A percentile compares a stretch with the other conserved stretches of the same genome.
These are phyloP conservation scores for Monilinia laxa DNA, from an alignment of 2,329 filamentous ascomycete genomes.

Conservation along the genomic window DNA sequence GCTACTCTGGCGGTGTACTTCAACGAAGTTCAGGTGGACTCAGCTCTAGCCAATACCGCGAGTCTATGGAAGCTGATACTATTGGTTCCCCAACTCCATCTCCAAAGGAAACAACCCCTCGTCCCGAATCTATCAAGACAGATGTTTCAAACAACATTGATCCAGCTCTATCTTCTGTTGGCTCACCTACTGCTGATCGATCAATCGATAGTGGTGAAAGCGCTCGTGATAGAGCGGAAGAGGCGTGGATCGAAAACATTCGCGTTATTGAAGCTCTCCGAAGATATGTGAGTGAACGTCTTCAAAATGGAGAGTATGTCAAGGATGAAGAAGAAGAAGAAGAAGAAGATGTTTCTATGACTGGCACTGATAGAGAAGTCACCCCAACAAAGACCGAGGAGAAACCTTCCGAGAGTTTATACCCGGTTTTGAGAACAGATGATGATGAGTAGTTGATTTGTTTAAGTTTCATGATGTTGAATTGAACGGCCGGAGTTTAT, in stretches of 20 bases:
- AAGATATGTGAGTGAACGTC: slow-evolving; percentile 55
- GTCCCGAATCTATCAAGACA: slow-evolving; percentile 45
- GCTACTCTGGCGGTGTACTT: slow-evolving; percentile 66
- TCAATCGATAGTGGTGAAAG: slow-evolving; percentile 52
- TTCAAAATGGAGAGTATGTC: slow-evolving; percentile 57
- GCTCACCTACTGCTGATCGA: slow-evolving; percentile 57
- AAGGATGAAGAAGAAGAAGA: slow-evolving; percentile 32
- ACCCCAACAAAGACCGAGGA: slow-evolving; percentile 11
- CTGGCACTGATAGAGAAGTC: slow-evolving; percentile 25
- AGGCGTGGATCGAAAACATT: slow-evolving; percentile 65
- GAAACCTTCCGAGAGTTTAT: slow-evolving; percentile 29
- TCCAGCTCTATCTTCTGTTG: slow-evolving; percentile 42
- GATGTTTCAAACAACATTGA: slow-evolving; percentile 38
- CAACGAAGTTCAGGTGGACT: slow-evolving; percentile 52
- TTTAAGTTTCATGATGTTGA: not conserved
- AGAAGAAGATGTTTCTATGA: slow-evolving; percentile 33
- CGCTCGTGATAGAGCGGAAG: slow-evolving; percentile 59
- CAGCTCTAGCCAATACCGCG: slow-evolving; percentile 15
- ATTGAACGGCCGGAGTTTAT: slow-evolving; percentile 2
- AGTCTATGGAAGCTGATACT: slow-evolving; percentile 36
- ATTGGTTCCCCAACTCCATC: slow-evolving; percentile 34
- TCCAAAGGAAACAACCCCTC: slow-evolving; percentile 34
- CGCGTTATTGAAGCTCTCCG: slow-evolving; percentile 62
- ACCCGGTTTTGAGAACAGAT: slow-evolving; percentile 32
- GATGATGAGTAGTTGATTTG: slow-evolving; percentile 24